A percentile compares a stretch with the other conserved stretches of the same genome.
Conservation (phyloP, 306 rosid genomes). For the Senna siamea region DNA sequence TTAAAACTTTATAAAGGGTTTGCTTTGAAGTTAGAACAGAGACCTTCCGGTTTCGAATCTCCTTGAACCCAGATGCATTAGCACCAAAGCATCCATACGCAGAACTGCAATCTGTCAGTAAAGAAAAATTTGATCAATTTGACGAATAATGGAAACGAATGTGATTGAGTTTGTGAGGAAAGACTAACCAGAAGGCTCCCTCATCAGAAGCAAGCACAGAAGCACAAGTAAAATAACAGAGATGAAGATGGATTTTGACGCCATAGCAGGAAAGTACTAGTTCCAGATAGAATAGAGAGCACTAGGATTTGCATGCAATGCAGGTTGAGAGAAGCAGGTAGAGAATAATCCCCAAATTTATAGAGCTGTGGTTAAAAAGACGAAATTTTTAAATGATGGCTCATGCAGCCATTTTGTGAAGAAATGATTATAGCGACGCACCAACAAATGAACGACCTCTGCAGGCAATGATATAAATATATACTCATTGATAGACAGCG, state of each 20-base stretch:
- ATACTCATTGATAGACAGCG: conserved; percentile 59
- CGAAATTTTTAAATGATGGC: conserved; percentile 50
- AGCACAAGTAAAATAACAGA: conserved; percentile 39
- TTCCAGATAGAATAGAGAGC: neutral
- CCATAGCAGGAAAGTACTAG: conserved; percentile 46
- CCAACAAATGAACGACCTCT: neutral
- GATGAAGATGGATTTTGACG: conserved; percentile 42
- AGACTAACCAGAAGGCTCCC: conserved; percentile 50
- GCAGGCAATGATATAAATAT: neutral
- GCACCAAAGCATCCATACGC: conserved; percentile 42
- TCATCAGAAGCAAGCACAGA: conserved; percentile 45
- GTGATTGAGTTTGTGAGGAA: neutral
- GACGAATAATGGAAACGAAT: neutral
- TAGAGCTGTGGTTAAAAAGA: conserved; percentile 40
- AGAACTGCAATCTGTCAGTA: conserved; percentile 47
- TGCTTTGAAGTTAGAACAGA: neutral
- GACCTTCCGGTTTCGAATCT: conserved; percentile 59
- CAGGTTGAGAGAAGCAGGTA: neutral
- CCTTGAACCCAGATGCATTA: conserved; percentile 35
- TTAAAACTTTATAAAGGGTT: neutral
- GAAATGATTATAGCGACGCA: conserved; percentile 47
- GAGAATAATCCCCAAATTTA: conserved; percentile 43
- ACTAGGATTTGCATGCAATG: conserved; percentile 20
- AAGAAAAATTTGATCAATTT: neutral
- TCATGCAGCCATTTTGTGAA: conserved; percentile 61